Evolutionary conservation across 305 asterid genomes (phyloP).

Genomic region (Fraxinus baroniana): DNA sequence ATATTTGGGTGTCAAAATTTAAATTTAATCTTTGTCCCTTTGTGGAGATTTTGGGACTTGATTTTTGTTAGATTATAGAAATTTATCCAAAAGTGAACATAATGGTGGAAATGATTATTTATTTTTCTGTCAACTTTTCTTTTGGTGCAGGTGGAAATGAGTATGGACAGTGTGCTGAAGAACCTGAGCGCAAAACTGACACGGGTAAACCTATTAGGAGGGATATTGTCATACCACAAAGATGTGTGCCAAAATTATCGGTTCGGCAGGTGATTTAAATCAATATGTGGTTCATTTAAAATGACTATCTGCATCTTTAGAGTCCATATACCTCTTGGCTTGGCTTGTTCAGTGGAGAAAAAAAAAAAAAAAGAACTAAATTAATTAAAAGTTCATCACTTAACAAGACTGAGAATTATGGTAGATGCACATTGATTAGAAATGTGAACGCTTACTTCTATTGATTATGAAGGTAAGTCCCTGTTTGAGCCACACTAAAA

Average conservation of each 20-base stretch:
- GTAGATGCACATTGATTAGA: conserved; percentile 3
- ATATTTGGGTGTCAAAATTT: neutral
- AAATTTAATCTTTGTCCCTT: conserved; percentile 1
- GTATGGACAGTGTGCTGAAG: conserved; percentile 99
- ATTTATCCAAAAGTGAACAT: neutral
- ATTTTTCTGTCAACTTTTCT: conserved; percentile 17
- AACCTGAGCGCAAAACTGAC: conserved; percentile 92
- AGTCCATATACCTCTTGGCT: neutral
- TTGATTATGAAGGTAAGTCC: neutral
- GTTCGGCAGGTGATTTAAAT: conserved; percentile 80
- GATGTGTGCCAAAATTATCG: conserved; percentile 85
- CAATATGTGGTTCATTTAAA: conserved; percentile 9
- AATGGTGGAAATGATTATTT: neutral
- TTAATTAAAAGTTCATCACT: conserved; percentile 7
- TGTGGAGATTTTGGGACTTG: conserved; percentile 15
- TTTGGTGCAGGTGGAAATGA: conserved; percentile 85
- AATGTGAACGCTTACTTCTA: neutral
- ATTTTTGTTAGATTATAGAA: conserved; percentile 13
- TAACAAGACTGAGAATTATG: neutral
- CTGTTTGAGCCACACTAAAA: no score
- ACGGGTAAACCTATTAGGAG: conserved; percentile 82
- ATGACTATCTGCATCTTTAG: conserved; percentile 7
- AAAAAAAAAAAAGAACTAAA: neutral
- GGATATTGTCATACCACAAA: conserved; percentile 85
- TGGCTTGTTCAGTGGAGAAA: neutral